These are phyloP conservation scores for Boletellus ananas DNA, from an alignment of 768 basidiomycete species.

Conservation along the genomic window DNA sequence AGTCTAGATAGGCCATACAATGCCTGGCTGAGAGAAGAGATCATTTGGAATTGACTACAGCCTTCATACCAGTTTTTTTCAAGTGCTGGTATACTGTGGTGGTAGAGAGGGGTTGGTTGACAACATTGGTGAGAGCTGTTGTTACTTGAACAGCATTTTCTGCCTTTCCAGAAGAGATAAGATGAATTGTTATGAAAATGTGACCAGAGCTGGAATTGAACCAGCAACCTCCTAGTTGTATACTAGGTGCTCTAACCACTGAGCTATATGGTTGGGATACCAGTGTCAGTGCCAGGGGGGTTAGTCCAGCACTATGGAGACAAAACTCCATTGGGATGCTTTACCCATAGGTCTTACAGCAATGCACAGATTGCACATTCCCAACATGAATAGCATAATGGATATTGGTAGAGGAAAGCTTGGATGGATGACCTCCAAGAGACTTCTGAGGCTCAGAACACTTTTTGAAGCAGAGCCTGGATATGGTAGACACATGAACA, in stretches of 20 bases:
- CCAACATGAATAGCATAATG: background rate
- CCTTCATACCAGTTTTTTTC: background rate
- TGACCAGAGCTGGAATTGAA: too few species aligned
- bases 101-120: background rate
- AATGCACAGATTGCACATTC: too few species aligned
- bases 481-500: background rate
- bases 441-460: background rate
- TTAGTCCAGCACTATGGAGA: too few species aligned
- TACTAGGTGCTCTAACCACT: too few species aligned
- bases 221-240: too few species aligned
- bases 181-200: too few species aligned
- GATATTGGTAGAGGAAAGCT: conserved; percentile 7
- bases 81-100: background rate
- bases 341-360: too few species aligned
- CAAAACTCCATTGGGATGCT: background rate
- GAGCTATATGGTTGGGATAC: too few species aligned
- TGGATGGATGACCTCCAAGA: background rate
- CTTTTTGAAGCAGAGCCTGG: background rate
- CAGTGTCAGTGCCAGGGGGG: too few species aligned
- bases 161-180: background rate
- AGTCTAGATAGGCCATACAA: background rate
- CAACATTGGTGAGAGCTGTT: background rate
- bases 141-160: background rate
- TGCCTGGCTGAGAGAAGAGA: background rate
- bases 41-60: conserved; percentile 1